Evolutionary conservation across 768 basidiomycete species (phyloP).

Genomic region (Favolaschia claudopus): DNA sequence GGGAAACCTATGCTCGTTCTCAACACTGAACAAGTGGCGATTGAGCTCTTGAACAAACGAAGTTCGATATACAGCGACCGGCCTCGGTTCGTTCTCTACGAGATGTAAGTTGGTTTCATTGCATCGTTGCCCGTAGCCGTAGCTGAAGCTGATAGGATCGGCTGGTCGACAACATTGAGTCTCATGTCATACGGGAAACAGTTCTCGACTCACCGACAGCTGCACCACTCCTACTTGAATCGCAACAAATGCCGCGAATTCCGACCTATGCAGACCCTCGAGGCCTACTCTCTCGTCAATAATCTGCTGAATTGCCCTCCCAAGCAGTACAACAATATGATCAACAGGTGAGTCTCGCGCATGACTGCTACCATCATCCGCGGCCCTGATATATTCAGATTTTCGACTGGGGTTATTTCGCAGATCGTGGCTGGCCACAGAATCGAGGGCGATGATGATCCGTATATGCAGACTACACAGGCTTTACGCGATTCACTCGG

Average conservation of each 20-base stretch:
- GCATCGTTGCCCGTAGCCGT: neutral
- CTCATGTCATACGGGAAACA: conserved; percentile 31
- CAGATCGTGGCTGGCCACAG: conserved; percentile 33
- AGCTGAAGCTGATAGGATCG: conserved; percentile 24
- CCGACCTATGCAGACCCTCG: conserved; percentile 35
- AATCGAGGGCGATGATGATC: conserved; percentile 31
- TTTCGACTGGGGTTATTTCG: conserved; percentile 32
- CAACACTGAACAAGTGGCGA: conserved; percentile 23
- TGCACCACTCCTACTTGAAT: conserved; percentile 30
- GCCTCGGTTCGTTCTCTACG: conserved; percentile 8
- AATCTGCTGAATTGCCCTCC: conserved; percentile 34
- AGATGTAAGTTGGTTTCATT: conserved; percentile 10
- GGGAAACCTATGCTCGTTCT: conserved; percentile 38
- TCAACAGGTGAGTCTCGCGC: neutral
- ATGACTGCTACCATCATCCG: neutral
- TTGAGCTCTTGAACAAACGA: conserved; percentile 9
- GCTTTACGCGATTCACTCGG: conserved; percentile 16
- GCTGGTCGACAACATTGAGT: conserved; percentile 25
- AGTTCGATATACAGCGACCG: conserved; percentile 22
- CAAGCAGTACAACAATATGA: conserved; percentile 5
- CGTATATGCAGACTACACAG: conserved; percentile 30
- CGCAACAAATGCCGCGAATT: conserved; percentile 31
- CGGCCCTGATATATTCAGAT: conserved; percentile 30
- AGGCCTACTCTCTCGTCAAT: conserved; percentile 41
- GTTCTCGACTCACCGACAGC: conserved; percentile 30